Evolutionary conservation across 441 rosid species (phyloP).

Genomic region (Corymbia citriodora): DNA sequence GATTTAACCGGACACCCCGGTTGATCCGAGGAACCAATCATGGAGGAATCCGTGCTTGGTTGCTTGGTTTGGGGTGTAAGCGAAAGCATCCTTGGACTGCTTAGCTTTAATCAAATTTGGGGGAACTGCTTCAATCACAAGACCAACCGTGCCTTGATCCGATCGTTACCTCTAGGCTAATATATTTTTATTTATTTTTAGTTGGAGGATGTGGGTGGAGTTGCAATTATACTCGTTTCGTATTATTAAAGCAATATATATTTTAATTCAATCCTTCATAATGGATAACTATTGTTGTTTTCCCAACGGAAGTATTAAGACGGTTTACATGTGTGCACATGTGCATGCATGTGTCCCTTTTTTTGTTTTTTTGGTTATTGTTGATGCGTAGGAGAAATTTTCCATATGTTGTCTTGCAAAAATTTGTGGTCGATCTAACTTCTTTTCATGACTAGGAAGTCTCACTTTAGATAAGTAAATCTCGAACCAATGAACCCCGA

Average conservation of each 20-base stretch:
- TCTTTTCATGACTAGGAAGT: not conserved
- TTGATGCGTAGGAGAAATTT: not conserved
- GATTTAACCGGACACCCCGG: not conserved
- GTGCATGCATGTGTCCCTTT: not conserved
- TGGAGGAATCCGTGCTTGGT: not conserved
- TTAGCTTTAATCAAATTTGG: not conserved
- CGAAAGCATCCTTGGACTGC: not conserved
- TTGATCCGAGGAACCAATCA: not conserved
- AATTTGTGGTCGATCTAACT: not conserved
- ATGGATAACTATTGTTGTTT: rapidly evolving
- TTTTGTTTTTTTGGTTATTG: not conserved
- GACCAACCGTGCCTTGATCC: not conserved
- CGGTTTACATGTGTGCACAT: not conserved
- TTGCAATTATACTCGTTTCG: not conserved
- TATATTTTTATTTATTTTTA: not conserved
- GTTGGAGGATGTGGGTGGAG: not conserved
- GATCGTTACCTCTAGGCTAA: not conserved
- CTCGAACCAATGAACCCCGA: not conserved
- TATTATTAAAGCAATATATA: rapidly evolving
- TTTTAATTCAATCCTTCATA: rapidly evolving
- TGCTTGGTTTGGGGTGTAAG: not conserved
- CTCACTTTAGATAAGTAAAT: too few species aligned
- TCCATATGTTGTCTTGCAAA: not conserved
- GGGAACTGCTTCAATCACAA: not conserved
- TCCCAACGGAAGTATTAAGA: rapidly evolving